Conservation (phyloP, 768 basidiomycete genomes). For the Asterophora parasitica region DNA sequence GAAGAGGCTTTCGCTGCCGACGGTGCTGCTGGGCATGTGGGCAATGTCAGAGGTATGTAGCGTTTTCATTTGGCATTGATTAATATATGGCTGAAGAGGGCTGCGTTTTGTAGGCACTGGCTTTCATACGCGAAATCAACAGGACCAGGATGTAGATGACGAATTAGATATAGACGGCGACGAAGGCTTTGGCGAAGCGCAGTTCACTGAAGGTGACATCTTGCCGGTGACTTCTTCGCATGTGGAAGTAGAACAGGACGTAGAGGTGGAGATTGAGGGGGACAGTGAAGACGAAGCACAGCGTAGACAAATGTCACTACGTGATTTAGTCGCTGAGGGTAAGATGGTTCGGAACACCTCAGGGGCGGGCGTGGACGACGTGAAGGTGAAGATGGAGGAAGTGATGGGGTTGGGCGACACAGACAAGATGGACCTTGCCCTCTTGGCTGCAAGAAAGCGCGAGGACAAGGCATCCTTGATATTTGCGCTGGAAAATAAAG, state of each 20-base stretch:
- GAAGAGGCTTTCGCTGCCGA: slow-evolving; percentile 22
- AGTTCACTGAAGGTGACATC: slow-evolving; percentile 75
- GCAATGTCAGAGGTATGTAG: slow-evolving; percentile 42
- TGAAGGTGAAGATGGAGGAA: slow-evolving; percentile 34
- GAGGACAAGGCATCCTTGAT: slow-evolving; percentile 47
- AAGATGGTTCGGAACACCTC: slow-evolving; percentile 29
- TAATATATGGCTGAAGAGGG: not conserved
- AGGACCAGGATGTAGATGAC: slow-evolving; percentile 66
- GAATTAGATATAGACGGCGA: slow-evolving; percentile 81
- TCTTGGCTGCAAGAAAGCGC: slow-evolving; percentile 43
- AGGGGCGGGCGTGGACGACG: slow-evolving; percentile 16
- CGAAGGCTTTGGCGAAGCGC: slow-evolving; percentile 63
- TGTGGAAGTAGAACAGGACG: slow-evolving; percentile 30
- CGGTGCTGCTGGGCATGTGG: slow-evolving; percentile 37
- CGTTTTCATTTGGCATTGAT: slow-evolving; percentile 5
- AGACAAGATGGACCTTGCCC: slow-evolving; percentile 44
- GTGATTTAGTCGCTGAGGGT: slow-evolving; percentile 51
- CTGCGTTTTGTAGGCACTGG: slow-evolving; percentile 50
- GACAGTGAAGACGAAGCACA: slow-evolving; percentile 30
- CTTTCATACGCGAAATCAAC: slow-evolving; percentile 57
- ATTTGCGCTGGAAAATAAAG: slow-evolving; percentile 55
- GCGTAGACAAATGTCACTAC: slow-evolving; percentile 34
- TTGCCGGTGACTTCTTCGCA: slow-evolving; percentile 30
- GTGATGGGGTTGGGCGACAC: slow-evolving; percentile 36
- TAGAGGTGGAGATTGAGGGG: slow-evolving; percentile 39